phyloP scores from a whole-genome alignment of 163 green algal genomes.

The Chlorella variabilis region DNA sequence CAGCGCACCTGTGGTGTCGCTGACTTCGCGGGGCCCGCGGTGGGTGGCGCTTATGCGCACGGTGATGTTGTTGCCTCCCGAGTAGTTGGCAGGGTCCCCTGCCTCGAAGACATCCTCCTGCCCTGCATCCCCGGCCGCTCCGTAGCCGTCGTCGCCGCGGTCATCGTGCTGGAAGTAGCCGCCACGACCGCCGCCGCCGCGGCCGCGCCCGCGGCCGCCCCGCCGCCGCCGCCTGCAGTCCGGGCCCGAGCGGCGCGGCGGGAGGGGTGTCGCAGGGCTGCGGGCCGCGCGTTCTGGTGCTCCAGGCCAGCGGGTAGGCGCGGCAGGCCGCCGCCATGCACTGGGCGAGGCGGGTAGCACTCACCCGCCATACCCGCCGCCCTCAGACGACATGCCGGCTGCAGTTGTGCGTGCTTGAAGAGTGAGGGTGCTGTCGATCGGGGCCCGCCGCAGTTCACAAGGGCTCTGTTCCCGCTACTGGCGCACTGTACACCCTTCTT shows the following conservation, averaged over 20 bases:
- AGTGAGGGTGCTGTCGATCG: too few species aligned
- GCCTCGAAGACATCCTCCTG: slow-evolving; percentile 15
- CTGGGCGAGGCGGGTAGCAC: too few species aligned
- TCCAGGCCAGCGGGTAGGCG: too few species aligned
- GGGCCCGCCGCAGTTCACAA: too few species aligned
- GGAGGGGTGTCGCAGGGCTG: not conserved
- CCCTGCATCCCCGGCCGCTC: not conserved
- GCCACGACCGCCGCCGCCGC: not conserved
- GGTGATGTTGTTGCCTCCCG: slow-evolving; percentile 7
- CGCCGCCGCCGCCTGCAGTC: slow-evolving; percentile 9
- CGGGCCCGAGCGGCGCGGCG: not conserved
- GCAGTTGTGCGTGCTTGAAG: too few species aligned
- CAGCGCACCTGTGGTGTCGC: slow-evolving; percentile 5
- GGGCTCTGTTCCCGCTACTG: too few species aligned
- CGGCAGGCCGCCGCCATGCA: too few species aligned
- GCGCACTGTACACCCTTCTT: too few species aligned
- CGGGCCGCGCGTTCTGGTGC: not conserved
- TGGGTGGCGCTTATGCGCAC: slow-evolving; percentile 5
- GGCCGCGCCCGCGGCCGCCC: not conserved
- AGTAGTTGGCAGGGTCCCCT: not conserved
- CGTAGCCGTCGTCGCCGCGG: not conserved
- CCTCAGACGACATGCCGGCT: not conserved
- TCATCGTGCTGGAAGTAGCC: slow-evolving; percentile 25
- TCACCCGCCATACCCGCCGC: not conserved
- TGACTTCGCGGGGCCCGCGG: not conserved